These are phyloP conservation scores for Actinidia chinensis DNA, from an alignment of 179 eudicot species.

Conservation along the genomic window DNA sequence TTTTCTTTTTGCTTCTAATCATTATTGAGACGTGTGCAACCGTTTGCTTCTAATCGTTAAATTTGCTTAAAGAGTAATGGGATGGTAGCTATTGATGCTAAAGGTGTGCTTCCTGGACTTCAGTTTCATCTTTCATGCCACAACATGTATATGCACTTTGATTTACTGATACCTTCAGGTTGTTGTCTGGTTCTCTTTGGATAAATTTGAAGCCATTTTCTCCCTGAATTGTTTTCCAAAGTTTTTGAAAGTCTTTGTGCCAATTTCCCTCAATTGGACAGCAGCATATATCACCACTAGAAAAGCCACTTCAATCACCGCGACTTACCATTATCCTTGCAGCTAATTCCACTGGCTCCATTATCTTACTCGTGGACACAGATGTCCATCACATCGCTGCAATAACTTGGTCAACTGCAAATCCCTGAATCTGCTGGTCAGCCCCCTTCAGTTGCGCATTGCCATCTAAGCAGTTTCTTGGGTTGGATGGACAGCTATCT, in stretches of 20 bases:
- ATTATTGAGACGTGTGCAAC: background rate
- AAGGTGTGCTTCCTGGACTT: slow-evolving; percentile 42
- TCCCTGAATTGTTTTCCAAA: slow-evolving; percentile 26
- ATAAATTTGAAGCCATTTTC: background rate
- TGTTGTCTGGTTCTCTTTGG: background rate
- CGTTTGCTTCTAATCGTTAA: slow-evolving; percentile 33
- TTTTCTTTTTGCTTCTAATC: no score
- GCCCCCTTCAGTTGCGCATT: slow-evolving; percentile 47
- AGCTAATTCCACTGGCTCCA: slow-evolving; percentile 38
- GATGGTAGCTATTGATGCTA: slow-evolving; percentile 57
- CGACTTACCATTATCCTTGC: slow-evolving; percentile 51
- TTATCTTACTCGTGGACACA: slow-evolving; percentile 47
- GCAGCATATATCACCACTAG: slow-evolving; percentile 53
- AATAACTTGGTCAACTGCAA: slow-evolving; percentile 48
- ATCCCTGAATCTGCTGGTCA: slow-evolving; percentile 39
- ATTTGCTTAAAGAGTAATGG: slow-evolving; percentile 53
- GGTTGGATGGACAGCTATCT: slow-evolving; percentile 39
- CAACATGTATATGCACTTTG: slow-evolving; percentile 38
- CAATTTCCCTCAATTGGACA: slow-evolving; percentile 42
- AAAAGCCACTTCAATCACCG: slow-evolving; percentile 64
- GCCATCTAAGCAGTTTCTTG: slow-evolving; percentile 42
- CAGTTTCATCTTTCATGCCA: slow-evolving; percentile 42
- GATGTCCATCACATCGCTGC: slow-evolving; percentile 35
- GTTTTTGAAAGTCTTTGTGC: slow-evolving; percentile 40
- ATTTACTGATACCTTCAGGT: background rate